phyloP scores from a whole-genome alignment of 768 basidiomycete genomes.

The Boletus reticuloceps region DNA sequence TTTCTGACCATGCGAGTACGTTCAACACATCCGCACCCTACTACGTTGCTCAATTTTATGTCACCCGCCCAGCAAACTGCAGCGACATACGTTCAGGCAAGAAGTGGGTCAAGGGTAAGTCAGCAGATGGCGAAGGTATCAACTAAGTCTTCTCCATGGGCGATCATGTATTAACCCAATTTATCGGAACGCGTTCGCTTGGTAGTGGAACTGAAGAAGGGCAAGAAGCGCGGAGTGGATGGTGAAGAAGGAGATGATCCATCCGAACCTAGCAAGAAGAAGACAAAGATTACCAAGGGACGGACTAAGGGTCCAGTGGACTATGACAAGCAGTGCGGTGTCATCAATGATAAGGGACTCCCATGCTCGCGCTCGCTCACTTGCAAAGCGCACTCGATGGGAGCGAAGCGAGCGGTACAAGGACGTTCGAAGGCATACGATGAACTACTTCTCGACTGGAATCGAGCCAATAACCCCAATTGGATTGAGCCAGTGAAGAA shows the following conservation, averaged over 20 bases:
- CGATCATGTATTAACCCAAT: conserved; percentile 3
- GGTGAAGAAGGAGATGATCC: conserved; percentile 64
- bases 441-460: conserved; percentile 88
- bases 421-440: conserved; percentile 85
- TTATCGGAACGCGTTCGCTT: conserved; percentile 3
- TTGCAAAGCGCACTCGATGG: conserved; percentile 98
- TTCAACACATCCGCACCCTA: conserved; percentile 3
- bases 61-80: conserved; percentile 51
- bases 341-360: conserved; percentile 91
- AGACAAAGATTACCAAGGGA: conserved; percentile 76
- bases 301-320: conserved; percentile 85
- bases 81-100: conserved; percentile 51
- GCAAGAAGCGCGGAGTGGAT: conserved; percentile 84
- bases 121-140: conserved; percentile 46
- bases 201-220: conserved; percentile 44
- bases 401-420: conserved; percentile 87
- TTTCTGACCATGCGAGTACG: conserved; percentile 75
- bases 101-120: conserved; percentile 58
- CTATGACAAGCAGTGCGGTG: conserved; percentile 91
- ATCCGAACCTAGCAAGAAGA: conserved; percentile 71
- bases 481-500: conserved; percentile 86
- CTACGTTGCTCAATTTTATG: conserved; percentile 2
- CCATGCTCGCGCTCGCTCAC: conserved; percentile 95
- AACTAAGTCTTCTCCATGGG: neutral
- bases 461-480: conserved; percentile 82